Evolutionary conservation across 2,329 filamentous ascomycete species (phyloP), one percentile per base, ranked within the genome.

Genomic region (Alternaria infectoria): DNA sequence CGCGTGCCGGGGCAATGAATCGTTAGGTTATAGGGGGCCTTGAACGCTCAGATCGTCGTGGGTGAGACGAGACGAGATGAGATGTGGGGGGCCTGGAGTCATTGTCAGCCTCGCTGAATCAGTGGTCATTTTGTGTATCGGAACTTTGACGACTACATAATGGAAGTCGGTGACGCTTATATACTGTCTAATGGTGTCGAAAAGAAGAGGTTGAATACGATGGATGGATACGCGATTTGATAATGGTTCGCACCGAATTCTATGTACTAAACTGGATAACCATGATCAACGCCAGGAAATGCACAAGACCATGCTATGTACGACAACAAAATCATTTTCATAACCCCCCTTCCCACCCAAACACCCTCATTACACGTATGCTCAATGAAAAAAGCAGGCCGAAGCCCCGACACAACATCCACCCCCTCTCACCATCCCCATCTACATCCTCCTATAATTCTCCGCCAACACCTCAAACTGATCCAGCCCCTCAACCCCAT

Each of bases 381-480:
- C 30, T 19, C 21, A 52, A 36, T 32, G 21, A 15, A 30, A 36
- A 19, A 36, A 23, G 21, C 19, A 15, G 49, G 49, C 49, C 30
- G 30, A 52, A 40, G 49, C 30, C 49, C 56, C 8, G 15, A 15
- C 23, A 44, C 36, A 32, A 36, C 26, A 28, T 7, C 6, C 10
- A 9, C 10, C 15, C 10, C 32, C 32, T 15, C 19, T 19, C 45
- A 8, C 6, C n/a, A 40, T 32, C 32, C 21, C 51, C 32, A 23
- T 52, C 49, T 47, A 47, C 45, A 25, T 47, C 40, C 36, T 23
- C 47, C 26, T 62, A 74, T 84, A 85, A 68, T 75, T 77, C 80
- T 86, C 84, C 47, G 76, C 68, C 77, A 86, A 69, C 21, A 78
- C 81, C 52, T 61, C 73, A 77, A 81, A 85, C 63, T 78, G 72